A percentile compares a stretch with the other conserved stretches of the same genome.
These are phyloP conservation scores for Talaromyces wortmannii DNA, from an alignment of 495 filamentous ascomycete genomes.

Conservation along the genomic window DNA sequence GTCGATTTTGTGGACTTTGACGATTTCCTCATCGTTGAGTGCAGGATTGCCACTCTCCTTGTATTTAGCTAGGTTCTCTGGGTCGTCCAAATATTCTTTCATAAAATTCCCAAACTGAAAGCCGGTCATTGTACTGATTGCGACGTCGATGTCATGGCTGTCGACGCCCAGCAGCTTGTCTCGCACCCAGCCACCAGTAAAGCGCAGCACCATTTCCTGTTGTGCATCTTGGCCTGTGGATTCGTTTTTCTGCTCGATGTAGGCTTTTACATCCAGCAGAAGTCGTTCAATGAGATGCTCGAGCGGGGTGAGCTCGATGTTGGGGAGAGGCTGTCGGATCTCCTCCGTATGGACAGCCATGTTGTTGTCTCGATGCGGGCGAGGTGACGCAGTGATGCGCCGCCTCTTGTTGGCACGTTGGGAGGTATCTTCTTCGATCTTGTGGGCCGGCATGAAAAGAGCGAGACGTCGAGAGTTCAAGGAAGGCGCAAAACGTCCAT, in stretches of 20 bases:
- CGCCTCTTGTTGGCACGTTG: slow-evolving; percentile 25
- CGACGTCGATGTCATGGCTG: slow-evolving; percentile 91
- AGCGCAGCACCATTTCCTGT: slow-evolving; percentile 54
- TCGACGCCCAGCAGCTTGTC: slow-evolving; percentile 81
- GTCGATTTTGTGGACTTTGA: slow-evolving; percentile 65
- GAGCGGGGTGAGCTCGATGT: slow-evolving; percentile 54
- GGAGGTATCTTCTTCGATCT: slow-evolving; percentile 12
- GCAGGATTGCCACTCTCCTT: slow-evolving; percentile 20
- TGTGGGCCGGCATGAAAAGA: slow-evolving; percentile 19
- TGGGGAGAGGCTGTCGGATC: slow-evolving; percentile 14
- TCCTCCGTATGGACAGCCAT: not conserved
- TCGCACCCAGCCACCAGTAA: slow-evolving; percentile 97
- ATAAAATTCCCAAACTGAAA: slow-evolving; percentile 67
- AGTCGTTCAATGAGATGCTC: slow-evolving; percentile 65
- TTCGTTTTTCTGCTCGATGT: slow-evolving; percentile 51
- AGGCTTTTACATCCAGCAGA: slow-evolving; percentile 66
- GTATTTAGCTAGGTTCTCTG: slow-evolving; percentile 50
- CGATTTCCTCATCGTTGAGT: slow-evolving; percentile 22
- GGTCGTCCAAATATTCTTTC: slow-evolving; percentile 50
- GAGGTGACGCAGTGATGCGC: slow-evolving; percentile 19
- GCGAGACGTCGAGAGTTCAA: not conserved
- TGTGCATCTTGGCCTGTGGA: slow-evolving; percentile 23
- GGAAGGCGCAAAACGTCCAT: not conserved
- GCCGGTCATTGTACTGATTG: slow-evolving; percentile 93
- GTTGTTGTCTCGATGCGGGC: not conserved